Conservation (phyloP, 495 filamentous ascomycete species). For the Lasiosphaeria ovina region DNA sequence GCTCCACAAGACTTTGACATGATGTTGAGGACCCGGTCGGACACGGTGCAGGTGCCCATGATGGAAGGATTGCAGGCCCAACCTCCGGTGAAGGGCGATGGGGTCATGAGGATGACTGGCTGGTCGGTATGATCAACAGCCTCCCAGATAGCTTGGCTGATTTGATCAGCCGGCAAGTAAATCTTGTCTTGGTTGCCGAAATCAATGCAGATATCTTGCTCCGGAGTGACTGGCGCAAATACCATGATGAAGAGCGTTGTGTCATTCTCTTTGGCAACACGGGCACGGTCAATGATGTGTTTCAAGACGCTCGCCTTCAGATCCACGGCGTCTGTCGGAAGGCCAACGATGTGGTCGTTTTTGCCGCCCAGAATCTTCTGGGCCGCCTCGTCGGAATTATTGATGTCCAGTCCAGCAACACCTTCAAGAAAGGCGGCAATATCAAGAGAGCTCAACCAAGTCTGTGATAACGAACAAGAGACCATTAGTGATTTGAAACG, state of each 20-base stretch:
- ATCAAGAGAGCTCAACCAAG: constrained; percentile 29
- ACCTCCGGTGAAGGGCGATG: constrained; percentile 28
- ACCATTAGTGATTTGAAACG: background rate
- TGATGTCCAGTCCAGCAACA: constrained; percentile 7
- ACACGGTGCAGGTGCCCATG: constrained; percentile 1
- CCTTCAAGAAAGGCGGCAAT: no score
- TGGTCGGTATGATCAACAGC: constrained; percentile 23
- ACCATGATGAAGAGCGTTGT: constrained; percentile 32
- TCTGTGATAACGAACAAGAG: constrained; percentile 16
- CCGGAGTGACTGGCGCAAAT: constrained; percentile 32
- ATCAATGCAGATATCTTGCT: constrained; percentile 37
- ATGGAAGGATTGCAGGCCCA: constrained; percentile 27
- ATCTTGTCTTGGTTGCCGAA: constrained; percentile 7
- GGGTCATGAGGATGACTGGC: constrained; percentile 20
- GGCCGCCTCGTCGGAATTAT: constrained; percentile 14
- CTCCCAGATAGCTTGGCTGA: constrained; percentile 14
- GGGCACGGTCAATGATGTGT: constrained; percentile 20
- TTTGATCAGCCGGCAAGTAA: constrained; percentile 14
- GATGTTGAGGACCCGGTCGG: constrained; percentile 7
- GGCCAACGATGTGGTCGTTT: constrained; percentile 19
- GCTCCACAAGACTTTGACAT: constrained; percentile 25
- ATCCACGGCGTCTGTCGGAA: constrained; percentile 18
- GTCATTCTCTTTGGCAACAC: constrained; percentile 9
- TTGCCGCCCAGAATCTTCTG: constrained; percentile 12
- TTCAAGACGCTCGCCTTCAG: constrained; percentile 21